Conservation (phyloP, 2,329 filamentous ascomycete species). For the Clarireedia monteithiana region DNA sequence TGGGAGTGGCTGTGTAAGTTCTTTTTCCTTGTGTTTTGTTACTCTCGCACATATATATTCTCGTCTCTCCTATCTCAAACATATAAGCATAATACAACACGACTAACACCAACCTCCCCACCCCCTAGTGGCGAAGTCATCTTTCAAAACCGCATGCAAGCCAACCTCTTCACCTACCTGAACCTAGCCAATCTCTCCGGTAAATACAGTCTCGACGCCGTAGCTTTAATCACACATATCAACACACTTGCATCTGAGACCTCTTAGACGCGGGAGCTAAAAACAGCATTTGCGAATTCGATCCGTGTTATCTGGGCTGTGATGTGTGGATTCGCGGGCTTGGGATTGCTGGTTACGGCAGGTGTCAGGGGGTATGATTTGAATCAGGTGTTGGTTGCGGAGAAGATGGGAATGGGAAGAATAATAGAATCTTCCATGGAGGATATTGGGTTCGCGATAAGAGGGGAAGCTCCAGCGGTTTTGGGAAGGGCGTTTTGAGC, state of each 20-base stretch:
- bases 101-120: neutral
- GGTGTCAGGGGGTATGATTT: constrained; percentile 40
- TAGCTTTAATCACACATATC: neutral
- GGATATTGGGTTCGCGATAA: too few relatives aligned
- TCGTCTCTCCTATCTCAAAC: too few relatives aligned
- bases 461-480: too few relatives aligned
- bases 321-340: constrained; percentile 39
- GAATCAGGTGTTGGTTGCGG: constrained; percentile 36
- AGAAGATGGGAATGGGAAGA: constrained; percentile 15
- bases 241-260: neutral
- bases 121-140: neutral
- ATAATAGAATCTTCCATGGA: too few relatives aligned
- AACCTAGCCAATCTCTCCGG: neutral
- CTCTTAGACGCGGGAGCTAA: neutral
- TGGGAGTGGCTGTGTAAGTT: constrained; percentile 33
- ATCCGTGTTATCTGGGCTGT: constrained; percentile 46
- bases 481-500: too few relatives aligned
- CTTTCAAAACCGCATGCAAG: neutral
- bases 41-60: too few relatives aligned
- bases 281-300: constrained; percentile 40
- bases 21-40: neutral
- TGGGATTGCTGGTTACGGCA: constrained; percentile 39
- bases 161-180: neutral
- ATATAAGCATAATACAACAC: too few relatives aligned
- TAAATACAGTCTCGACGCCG: neutral